phyloP scores from a whole-genome alignment of 768 basidiomycete genomes.

The Lactarius akahatsu region DNA sequence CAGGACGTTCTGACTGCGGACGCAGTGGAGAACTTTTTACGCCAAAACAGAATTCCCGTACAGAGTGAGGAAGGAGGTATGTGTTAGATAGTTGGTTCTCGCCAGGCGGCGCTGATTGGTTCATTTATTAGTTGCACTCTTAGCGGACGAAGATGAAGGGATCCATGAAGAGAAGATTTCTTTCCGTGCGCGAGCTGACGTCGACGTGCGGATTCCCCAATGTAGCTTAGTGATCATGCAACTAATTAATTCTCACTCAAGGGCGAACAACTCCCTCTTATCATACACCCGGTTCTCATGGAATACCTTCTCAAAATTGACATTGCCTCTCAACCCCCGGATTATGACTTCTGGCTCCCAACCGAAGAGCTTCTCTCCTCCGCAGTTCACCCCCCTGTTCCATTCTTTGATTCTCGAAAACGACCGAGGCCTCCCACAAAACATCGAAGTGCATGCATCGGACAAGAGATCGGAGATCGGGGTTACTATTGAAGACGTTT shows the following conservation, averaged over 20 bases:
- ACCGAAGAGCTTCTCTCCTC: slow-evolving; percentile 11
- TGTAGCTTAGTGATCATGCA: too few species aligned
- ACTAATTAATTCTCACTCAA: not conserved
- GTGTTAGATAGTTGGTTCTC: not conserved
- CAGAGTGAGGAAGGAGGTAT: not conserved
- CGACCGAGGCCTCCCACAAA: slow-evolving; percentile 10
- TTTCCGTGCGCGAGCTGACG: slow-evolving; percentile 1
- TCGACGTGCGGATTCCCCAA: not conserved
- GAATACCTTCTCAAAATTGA: slow-evolving; percentile 12
- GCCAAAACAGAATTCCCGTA: not conserved
- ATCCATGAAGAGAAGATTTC: slow-evolving; percentile 1
- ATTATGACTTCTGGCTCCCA: slow-evolving; percentile 10
- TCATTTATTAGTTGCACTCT: not conserved
- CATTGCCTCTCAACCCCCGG: not conserved
- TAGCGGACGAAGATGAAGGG: not conserved
- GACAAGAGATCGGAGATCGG: not conserved
- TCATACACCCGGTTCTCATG: slow-evolving; percentile 3
- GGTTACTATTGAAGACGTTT: slow-evolving; percentile 13
- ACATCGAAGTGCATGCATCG: not conserved
- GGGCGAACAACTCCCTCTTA: slow-evolving; percentile 7
- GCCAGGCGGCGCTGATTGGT: not conserved
- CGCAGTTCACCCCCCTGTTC: slow-evolving; percentile 7
- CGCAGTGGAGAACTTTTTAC: not conserved
- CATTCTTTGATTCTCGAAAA: slow-evolving; percentile 6
- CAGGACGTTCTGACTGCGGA: slow-evolving; percentile 8